Base-by-base conservation (phyloP, 345 rosid genomes). In the Eucalyptus pauciflora region DNA sequence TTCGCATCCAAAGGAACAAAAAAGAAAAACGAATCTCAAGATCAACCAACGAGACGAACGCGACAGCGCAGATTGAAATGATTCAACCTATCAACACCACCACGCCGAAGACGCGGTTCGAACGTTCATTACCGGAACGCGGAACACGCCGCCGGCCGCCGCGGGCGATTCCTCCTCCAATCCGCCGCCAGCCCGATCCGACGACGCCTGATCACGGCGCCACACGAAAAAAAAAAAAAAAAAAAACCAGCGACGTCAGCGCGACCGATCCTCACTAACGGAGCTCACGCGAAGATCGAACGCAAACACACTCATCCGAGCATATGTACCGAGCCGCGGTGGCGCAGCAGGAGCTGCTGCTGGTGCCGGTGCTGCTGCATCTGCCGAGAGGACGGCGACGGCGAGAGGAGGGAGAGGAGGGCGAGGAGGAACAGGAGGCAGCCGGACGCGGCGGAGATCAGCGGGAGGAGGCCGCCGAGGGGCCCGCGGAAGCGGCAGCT, bases 371-470 rank as follows among this genome's bases (percentile, higher is more conserved):
- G 92, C 48, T 87, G 89, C 85, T 92, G 93, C 56, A 79, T 88
- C 86, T 90, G 92, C 87, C n/a, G 76, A 87, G 92, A n/a, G 7
- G 94, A 91, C 48, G 98, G 97, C 86, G 96, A 92, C 46, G 94
- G 87, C 24, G 91, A 89, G 81, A 95, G 87, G 87, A 95, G 89
- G 50, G 92, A 92, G 86, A 93, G 91, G 87, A 93, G 91, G 88
- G 92, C 93, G 90, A 95, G 87, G 92, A 94, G 22, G 89, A 97
- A 91, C 90, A 97, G 94, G 45, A 95, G 85, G 83, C 91, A 96
- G 33, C 94, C 96, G 71, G 95, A 94, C 91, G 92, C 88, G 43
- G 94, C 94, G 81, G 94, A 95, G 88, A 95, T 86, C 13, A 96
- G 81, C 8, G 98, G 96, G 86, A 96, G 94, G 14, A 96, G 56